These are phyloP conservation scores for Capillidium heterosporum DNA, from an alignment of 371 early-diverging fungal species.

Conservation along the genomic window DNA sequence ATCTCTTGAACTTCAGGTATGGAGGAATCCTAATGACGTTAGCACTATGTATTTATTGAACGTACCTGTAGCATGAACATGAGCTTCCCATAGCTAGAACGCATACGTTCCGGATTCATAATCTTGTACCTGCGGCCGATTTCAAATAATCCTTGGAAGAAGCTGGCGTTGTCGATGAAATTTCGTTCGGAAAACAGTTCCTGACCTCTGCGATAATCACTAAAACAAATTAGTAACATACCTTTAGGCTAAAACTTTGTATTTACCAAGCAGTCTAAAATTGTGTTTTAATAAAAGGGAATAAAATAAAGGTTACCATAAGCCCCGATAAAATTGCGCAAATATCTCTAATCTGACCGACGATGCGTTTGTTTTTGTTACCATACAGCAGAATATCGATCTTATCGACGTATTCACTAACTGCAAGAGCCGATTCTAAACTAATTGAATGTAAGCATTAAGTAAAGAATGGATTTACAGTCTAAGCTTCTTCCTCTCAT, in stretches of 20 bases:
- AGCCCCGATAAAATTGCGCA: constrained; percentile 87
- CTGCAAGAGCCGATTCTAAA: constrained; percentile 81
- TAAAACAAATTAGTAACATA: constrained; percentile 15
- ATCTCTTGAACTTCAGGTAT: constrained; percentile 71
- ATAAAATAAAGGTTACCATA: constrained; percentile 23
- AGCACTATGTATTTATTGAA: not conserved
- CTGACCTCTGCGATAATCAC: constrained; percentile 74
- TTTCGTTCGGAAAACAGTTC: constrained; percentile 62
- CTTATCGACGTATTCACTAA: constrained; percentile 70
- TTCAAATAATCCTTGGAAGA: constrained; percentile 84
- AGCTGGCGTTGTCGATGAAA: constrained; percentile 72
- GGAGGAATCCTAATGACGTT: constrained; percentile 47
- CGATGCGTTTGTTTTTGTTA: constrained; percentile 74
- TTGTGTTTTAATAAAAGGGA: not conserved
- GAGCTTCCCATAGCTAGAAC: constrained; percentile 83
- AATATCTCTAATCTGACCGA: constrained; percentile 83
- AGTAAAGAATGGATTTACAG: constrained; percentile 21
- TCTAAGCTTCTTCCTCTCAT: constrained; percentile 76
- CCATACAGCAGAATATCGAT: constrained; percentile 73
- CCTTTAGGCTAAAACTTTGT: not conserved
- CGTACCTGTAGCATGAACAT: constrained; percentile 69
- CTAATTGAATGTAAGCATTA: constrained; percentile 8
- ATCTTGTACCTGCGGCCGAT: constrained; percentile 92
- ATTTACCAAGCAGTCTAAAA: constrained; percentile 4
- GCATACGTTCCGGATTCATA: constrained; percentile 96